Percentiles rank a stretch among this genome's conserved stretches.
Evolutionary conservation across 1,139 yeast genomes (phyloP).

Genomic region (Blastobotrys aristatus): DNA sequence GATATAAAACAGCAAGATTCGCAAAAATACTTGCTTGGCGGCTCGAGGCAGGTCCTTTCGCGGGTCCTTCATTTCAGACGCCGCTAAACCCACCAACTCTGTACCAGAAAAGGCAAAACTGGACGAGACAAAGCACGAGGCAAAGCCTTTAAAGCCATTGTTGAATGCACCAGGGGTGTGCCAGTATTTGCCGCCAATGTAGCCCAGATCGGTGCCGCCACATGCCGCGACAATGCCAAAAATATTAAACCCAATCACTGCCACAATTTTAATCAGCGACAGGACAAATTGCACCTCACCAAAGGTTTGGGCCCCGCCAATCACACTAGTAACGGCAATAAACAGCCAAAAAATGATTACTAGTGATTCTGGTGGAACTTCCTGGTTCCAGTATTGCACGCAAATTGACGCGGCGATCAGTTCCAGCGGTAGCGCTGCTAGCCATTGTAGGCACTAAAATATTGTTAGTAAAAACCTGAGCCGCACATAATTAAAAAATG

Average conservation of each 20-base stretch:
- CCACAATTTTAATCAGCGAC: slow-evolving; percentile 54
- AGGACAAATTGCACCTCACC: slow-evolving; percentile 70
- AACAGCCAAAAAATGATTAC: slow-evolving; percentile 58
- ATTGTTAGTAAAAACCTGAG: slow-evolving; percentile 5
- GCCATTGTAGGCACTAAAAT: slow-evolving; percentile 50
- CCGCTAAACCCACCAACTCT: slow-evolving; percentile 75
- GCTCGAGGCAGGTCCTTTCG: slow-evolving; percentile 59
- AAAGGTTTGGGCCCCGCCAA: slow-evolving; percentile 69
- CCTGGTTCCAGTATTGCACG: slow-evolving; percentile 56
- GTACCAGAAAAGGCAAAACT: slow-evolving; percentile 74
- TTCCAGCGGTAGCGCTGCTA: slow-evolving; percentile 68
- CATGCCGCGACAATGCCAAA: slow-evolving; percentile 52
- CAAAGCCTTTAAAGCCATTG: slow-evolving; percentile 61
- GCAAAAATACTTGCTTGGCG: slow-evolving; percentile 65
- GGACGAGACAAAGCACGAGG: slow-evolving; percentile 6
- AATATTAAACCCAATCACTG: slow-evolving; percentile 59
- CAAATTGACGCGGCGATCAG: slow-evolving; percentile 72
- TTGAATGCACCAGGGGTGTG: slow-evolving; percentile 59
- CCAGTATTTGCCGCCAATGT: slow-evolving; percentile 63
- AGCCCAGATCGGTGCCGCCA: slow-evolving; percentile 52
- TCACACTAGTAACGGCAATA: slow-evolving; percentile 52
- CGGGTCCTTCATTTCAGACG: slow-evolving; percentile 77
- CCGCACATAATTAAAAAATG: background rate
- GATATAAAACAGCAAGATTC: slow-evolving; percentile 62
- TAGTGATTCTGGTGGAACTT: slow-evolving; percentile 52